Evolutionary conservation across 2,329 filamentous ascomycete species (phyloP), one percentile per base, ranked within the genome.

Genomic region (Pseudogymnoascus sp.): DNA sequence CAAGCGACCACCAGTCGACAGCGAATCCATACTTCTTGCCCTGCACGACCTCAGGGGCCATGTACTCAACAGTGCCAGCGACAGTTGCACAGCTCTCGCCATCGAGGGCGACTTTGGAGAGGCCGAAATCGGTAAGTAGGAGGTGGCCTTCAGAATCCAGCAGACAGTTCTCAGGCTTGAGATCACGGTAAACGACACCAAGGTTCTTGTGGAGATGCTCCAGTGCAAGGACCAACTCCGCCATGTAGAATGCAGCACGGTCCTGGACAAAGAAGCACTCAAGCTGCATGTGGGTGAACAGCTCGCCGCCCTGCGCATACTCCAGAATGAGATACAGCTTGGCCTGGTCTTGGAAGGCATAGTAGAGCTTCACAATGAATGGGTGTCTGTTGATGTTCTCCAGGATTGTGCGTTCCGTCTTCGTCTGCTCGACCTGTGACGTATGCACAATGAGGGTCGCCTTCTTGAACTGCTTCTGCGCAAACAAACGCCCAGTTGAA

Each of bases 1-100:
- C 95, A 56, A 99, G 88, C 4, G 93, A 96, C 95, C 95, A 99
- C 93, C 93, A 99, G 78, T 99, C 95, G 16, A 97, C 96, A 1
- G 92, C 88, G 75, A 93, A 93, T 72, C 93, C 93, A 75, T 99
- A 99, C 68, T 90, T 88, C 68, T 90, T 87, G 66, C 92, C 93
- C 66, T 88, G 84, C 65, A 99, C 86, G 61, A 99, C 90, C 77
- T 99, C 95, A 0, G 95, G 95, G 0, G 95, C 96, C 95, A 99
- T 99, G 82, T 99, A 99, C 75, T 97, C 95, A 64, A 97, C 89
- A 0, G 95, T 99, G 60, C 95, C 95, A 8, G 97, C 85, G 68
- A 97, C 89, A 44, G 91, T 96, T 76, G 92, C 91, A 81, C 93
- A 97, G 62, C 84, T 77, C 75, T 76, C 79, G 40, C 81, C 78